Base-by-base conservation (phyloP, 2,329 filamentous ascomycete species). In the Alternaria triticimaculans region DNA sequence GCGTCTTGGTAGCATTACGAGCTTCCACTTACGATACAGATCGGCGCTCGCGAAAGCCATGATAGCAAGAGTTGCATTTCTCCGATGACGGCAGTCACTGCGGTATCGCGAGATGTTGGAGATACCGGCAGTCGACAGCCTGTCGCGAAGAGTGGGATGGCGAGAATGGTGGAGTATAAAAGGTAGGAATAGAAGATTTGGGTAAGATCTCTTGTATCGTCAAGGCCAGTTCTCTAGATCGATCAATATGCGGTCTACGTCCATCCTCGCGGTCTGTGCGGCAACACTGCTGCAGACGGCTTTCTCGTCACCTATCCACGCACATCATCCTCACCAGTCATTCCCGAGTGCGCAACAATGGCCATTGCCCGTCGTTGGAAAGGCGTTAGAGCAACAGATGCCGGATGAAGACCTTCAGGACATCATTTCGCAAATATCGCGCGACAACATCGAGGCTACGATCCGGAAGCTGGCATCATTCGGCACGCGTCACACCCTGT, bases 401-500 rank as follows among this genome's bases (percentile, higher is more conserved):
- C 80, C 81, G 5, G 77, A 80, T 58, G 68, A 69, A n/a, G 79
- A 81, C 48, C 67, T 82, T 12, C 72, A 75, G 55, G 58, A 68
- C 9, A 78, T 83, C 62, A 61, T 83, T 7, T 65, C 72, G 4
- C 75, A 81, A 49, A 65, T 83, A 23, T 76, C 79, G 33, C 69
- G 82, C 5, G 70, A 75, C 3, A 81, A 82, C 41, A 83, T 87
- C 63, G 76, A 85, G 60, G 76, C 79, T 6, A 85, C 80, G 53
- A 82, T 87, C 66, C 74, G 77, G 41, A 86, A 83, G 64, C 81
- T 87, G 2, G 85, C 82, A 10, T 82, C 80, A 18, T 87, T 86
- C 66, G 85, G 84, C 41, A 87, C 85, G 14, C 80, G 86, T 6
- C 85, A 87, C 70, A 87, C 85, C 4, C 75, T 87, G 0, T 87